Conservation (phyloP, 2,329 filamentous ascomycete genomes). For the Akanthomyces uredinophilus region DNA sequence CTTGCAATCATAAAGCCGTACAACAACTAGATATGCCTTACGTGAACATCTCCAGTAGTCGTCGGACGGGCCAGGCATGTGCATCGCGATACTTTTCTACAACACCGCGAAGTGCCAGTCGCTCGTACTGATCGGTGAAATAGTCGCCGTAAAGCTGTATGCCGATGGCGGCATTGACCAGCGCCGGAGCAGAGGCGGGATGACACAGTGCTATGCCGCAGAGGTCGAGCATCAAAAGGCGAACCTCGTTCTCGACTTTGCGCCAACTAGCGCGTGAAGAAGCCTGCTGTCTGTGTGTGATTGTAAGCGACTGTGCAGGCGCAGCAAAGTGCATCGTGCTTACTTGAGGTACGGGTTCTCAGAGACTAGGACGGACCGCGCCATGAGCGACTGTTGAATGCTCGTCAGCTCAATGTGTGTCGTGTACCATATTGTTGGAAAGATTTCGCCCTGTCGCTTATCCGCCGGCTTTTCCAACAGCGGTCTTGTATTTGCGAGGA, state of each 20-base stretch:
- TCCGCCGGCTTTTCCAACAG: conserved; percentile 31
- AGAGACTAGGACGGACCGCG: conserved; percentile 35
- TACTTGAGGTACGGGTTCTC: conserved; percentile 35
- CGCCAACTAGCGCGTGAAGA: conserved; percentile 29
- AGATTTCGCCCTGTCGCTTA: conserved; percentile 34
- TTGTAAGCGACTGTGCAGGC: not conserved
- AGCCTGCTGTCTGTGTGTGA: conserved; percentile 19
- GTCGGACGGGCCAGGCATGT: conserved; percentile 35
- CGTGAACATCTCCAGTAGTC: conserved; percentile 32
- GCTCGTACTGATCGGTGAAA: conserved; percentile 36
- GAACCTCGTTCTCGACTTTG: conserved; percentile 34
- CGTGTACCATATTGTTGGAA: conserved; percentile 35
- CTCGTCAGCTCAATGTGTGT: conserved; percentile 36
- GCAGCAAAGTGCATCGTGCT: conserved; percentile 1
- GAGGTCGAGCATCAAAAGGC: conserved; percentile 33
- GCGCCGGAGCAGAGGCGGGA: conserved; percentile 31
- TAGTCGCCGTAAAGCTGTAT: conserved; percentile 39
- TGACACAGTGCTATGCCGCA: conserved; percentile 38
- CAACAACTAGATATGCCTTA: not conserved
- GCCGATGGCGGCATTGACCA: conserved; percentile 35
- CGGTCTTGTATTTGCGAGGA: conserved; percentile 29
- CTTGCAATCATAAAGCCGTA: no score
- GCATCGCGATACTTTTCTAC: conserved; percentile 41
- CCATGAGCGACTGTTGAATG: conserved; percentile 35
- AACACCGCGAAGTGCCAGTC: conserved; percentile 32